Conservation (phyloP, 805 yeast genomes). For the Saccharomycopsis vini region DNA sequence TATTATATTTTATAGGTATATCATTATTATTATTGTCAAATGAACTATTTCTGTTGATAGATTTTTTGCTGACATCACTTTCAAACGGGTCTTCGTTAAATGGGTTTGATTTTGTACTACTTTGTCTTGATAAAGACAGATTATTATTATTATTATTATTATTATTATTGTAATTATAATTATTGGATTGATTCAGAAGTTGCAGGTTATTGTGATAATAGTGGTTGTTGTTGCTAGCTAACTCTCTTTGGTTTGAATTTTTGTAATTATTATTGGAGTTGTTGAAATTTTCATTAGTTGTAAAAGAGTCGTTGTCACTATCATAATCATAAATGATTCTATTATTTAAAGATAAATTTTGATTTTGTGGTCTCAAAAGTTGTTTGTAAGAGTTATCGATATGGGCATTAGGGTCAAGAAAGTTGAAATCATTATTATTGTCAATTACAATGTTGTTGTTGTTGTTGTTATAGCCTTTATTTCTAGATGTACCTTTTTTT, state of each 20-base stretch:
- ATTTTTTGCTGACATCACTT: slow-evolving; percentile 1
- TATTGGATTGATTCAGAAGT: too few relatives aligned
- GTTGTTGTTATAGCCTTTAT: not conserved
- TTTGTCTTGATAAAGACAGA: slow-evolving; percentile 13
- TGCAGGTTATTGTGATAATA: too few relatives aligned
- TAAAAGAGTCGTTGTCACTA: slow-evolving; percentile 9
- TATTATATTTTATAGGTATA: slow-evolving; percentile 13
- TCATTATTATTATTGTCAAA: slow-evolving; percentile 11
- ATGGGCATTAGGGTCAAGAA: slow-evolving; percentile 16
- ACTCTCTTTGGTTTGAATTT: not conserved
- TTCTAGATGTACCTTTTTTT: not conserved
- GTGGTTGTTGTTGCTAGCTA: too few relatives aligned
- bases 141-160: too few relatives aligned
- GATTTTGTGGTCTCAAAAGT: slow-evolving; percentile 10
- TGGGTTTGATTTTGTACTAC: slow-evolving; percentile 17
- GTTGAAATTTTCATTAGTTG: not conserved
- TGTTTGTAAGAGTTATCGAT: slow-evolving; percentile 15
- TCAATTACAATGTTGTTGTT: not conserved
- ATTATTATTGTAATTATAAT: slow-evolving; percentile 1
- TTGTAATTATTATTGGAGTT: not conserved
- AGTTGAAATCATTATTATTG: slow-evolving; percentile 12
- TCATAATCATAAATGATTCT: slow-evolving; percentile 19
- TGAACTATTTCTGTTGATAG: slow-evolving; percentile 11
- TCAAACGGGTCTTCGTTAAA: slow-evolving; percentile 19
- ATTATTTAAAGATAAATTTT: slow-evolving; percentile 18